Base-by-base conservation (phyloP, 2,329 filamentous ascomycete species). In the Pseudogymnoascus sp. region DNA sequence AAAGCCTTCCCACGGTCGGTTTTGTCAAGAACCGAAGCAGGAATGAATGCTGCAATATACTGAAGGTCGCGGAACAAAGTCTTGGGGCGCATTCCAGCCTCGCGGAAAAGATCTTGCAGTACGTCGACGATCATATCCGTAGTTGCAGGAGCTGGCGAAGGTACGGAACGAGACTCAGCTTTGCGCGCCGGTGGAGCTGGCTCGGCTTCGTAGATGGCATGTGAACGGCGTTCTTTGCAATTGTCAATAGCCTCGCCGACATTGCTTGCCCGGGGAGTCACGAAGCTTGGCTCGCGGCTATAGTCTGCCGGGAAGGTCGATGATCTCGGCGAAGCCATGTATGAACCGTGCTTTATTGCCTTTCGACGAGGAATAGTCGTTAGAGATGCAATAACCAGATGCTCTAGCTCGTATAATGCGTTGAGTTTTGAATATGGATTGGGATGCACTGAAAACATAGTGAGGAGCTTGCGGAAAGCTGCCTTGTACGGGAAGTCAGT, bases 351-450 rank as follows among this genome's bases (percentile, higher is more conserved):
- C 34, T 58, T 58, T 3, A 54, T 32, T 37, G 57, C 34, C 22
- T 39, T 37, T 16, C 57, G 57, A 30, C 57, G 57, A n/a, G 57
- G 57, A 38, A 58, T 58, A 6, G 57, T 58, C 4, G 81, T 84
- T 11, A 93, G 75, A 0, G 88, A 93, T 1, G 89, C 89, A 25
- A 89, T 78, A 61, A 96, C 90, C 50, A 99, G 80, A 41, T 88
- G 84, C 69, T 95, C 87, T 4, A 99, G 79, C 71, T 97, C 91
- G 63, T 88, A 86, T 4, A 97, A 78, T 0, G 90, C 88, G 65
- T 88, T 87, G 11, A 99, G 81, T 74, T 99, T 99, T 20, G 84
- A 81, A 66, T 89, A 89, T 0, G 94, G 94, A 70, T 94, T 96
- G 0, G 90, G 89, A 66, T 95, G 90, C 3, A 92, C 89, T 41